These are phyloP conservation scores for Ambispora gerdemannii DNA, from an alignment of 192 early-diverging fungal genomes.

Conservation along the genomic window DNA sequence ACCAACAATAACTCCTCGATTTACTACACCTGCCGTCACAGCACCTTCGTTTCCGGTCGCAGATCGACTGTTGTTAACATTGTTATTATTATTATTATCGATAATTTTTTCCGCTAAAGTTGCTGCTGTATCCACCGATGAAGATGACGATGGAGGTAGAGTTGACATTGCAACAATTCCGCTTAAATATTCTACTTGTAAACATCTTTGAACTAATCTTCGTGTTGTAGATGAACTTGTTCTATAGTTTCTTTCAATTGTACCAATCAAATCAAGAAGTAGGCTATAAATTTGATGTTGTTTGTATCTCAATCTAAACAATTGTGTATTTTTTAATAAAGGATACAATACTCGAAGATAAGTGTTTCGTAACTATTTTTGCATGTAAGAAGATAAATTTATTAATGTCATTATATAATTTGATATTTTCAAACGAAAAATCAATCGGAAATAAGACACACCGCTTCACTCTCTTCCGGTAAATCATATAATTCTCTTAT, in stretches of 20 bases:
- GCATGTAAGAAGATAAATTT: too few relatives aligned
- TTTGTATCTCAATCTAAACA: slow-evolving; percentile 46
- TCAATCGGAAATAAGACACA: background rate
- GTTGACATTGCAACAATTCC: too few relatives aligned
- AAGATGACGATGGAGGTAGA: too few relatives aligned
- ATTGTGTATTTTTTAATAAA: slow-evolving; percentile 61
- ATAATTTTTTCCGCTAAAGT: too few relatives aligned
- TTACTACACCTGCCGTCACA: too few relatives aligned
- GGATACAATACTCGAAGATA: slow-evolving; percentile 66
- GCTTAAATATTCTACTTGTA: slow-evolving; percentile 34
- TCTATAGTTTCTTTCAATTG: slow-evolving; percentile 23
- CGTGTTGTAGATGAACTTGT: slow-evolving; percentile 44
- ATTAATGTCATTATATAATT: too few relatives aligned
- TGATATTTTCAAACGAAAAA: too few relatives aligned
- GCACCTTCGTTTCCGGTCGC: too few relatives aligned
- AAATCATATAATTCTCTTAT: slow-evolving; percentile 79
- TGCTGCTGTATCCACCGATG: too few relatives aligned
- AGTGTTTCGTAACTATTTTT: slow-evolving; percentile 63
- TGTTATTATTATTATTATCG: too few relatives aligned
- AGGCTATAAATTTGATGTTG: slow-evolving; percentile 45
- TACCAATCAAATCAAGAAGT: slow-evolving; percentile 42
- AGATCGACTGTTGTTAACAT: too few relatives aligned
- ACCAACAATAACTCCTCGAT: too few relatives aligned
- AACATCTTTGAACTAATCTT: slow-evolving; percentile 43
- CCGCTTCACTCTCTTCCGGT: slow-evolving; percentile 48